phyloP scores from a whole-genome alignment of 139 green algal genomes.

The Eudorina sp. region DNA sequence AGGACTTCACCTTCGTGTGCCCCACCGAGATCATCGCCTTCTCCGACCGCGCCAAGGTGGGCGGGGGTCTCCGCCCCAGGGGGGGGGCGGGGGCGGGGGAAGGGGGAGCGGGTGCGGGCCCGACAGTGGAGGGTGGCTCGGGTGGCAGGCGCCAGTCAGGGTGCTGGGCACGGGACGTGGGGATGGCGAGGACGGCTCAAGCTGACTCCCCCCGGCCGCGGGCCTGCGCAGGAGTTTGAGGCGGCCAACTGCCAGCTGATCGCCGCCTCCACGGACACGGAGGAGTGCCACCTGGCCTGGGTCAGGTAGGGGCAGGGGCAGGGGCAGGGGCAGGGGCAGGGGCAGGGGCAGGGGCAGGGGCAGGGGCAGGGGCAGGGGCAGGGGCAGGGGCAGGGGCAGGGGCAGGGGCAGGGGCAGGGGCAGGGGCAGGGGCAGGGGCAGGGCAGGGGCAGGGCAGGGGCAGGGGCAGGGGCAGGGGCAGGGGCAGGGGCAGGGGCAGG shows the following conservation, averaged over 20 bases:
- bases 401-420: neutral
- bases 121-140: too few relatives aligned
- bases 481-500: neutral
- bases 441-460: neutral
- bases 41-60: conserved; percentile 76
- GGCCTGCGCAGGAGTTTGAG: conserved; percentile 78
- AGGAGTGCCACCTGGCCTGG: conserved; percentile 90
- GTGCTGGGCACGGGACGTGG: neutral
- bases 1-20: conserved; percentile 84
- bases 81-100: too few relatives aligned
- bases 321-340: neutral
- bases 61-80: neutral
- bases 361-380: neutral
- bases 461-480: neutral
- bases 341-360: neutral
- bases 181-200: neutral
- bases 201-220: neutral
- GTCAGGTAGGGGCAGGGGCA: conserved; percentile 60
- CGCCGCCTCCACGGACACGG: conserved; percentile 84
- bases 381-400: neutral
- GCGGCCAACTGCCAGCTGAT: conserved; percentile 82
- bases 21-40: conserved; percentile 93
- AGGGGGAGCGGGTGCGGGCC: neutral
- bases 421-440: neutral
- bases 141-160: neutral